Evolutionary conservation across 73 alveolate species (phyloP), one percentile per base, ranked within the genome.

Genomic region (Halteria grandinella): DNA sequence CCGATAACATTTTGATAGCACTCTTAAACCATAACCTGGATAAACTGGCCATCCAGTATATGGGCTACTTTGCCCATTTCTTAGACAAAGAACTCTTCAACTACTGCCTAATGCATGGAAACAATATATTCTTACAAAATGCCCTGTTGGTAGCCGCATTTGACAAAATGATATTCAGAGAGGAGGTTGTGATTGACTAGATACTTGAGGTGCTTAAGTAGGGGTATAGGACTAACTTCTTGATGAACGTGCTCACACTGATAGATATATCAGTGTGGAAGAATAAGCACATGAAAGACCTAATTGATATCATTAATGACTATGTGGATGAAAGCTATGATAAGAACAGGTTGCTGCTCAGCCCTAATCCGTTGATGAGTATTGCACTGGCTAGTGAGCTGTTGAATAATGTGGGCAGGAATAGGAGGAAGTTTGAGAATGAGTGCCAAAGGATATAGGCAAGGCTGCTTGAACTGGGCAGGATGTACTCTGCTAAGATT

Each of bases 311-410:
- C 39, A 57, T 74, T 31, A 63, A 60, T 32, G 84, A 66, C 36
- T 83, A 73, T 40, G 75, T 52, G 1, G 51, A 32, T 1, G 86
- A 83, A 3, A 33, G 24, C 15, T 74, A 48, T 37, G 87, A 73
- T 31, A 83, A 74, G 70, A 83, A 83, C 31, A 69, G 79, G 45
- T 62, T 83, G 39, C 55, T 83, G 55, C 84, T 83, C 7, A 48
- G 85, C 14, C 64, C 51, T 50, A 83, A 83, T 50, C 92, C 92
- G 20, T 79, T 83, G 15, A 58, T 74, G 85, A 83, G 84, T 28
- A 83, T 83, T n/a, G 47, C 85, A 6, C 72, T 83, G 25, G 71
- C 85, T 1, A 50, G 79, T 73, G 92, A 83, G 58, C 27, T 62
- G 12, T 41, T 83, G 43, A 39, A 18, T 18, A 74, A 52, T 20